Evolutionary conservation across 1,284 basidiomycete species (phyloP).

Genomic region (Pseudozyma sp.): DNA sequence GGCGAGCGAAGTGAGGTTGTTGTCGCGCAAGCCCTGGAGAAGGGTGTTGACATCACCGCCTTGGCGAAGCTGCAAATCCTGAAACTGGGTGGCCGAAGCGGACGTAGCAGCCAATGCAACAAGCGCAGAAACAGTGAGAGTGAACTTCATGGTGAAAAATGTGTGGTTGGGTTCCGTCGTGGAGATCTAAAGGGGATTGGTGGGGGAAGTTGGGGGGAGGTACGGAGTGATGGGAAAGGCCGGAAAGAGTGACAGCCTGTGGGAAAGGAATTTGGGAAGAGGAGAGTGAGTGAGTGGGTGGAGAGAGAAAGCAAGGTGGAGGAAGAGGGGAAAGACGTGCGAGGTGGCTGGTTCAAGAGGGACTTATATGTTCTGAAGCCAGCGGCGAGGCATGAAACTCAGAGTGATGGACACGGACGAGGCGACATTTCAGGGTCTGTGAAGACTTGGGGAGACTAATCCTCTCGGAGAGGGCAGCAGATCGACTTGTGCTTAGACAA

Average conservation of each 20-base stretch:
- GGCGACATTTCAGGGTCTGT: no score
- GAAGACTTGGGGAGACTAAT: no score
- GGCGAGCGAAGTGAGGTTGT: conserved; percentile 50
- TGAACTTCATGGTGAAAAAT: conserved; percentile 31
- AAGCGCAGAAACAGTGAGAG: conserved; percentile 20
- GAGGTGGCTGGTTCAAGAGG: background rate
- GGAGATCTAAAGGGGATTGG: background rate
- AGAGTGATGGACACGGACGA: background rate
- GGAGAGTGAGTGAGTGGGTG: conserved; percentile 16
- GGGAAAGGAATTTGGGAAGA: conserved; percentile 2
- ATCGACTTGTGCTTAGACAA: no score
- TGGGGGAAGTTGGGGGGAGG: conserved; percentile 4
- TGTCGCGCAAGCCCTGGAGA: conserved; percentile 42
- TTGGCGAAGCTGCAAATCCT: conserved; percentile 41
- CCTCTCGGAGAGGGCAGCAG: no score
- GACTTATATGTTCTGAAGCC: conserved; percentile 29
- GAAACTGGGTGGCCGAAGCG: conserved; percentile 22
- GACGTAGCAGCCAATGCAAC: conserved; percentile 17
- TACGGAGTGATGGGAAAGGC: conserved; percentile 10
- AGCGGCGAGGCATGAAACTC: background rate
- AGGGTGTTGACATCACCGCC: conserved; percentile 46
- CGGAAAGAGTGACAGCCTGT: conserved; percentile 48
- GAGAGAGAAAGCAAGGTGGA: conserved; percentile 11
- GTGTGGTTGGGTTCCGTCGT: background rate
- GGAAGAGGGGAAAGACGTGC: conserved; percentile 5